Evolutionary conservation across 164 flowering plant genomes (phyloP).

Genomic region (Vitis rotundifolia): DNA sequence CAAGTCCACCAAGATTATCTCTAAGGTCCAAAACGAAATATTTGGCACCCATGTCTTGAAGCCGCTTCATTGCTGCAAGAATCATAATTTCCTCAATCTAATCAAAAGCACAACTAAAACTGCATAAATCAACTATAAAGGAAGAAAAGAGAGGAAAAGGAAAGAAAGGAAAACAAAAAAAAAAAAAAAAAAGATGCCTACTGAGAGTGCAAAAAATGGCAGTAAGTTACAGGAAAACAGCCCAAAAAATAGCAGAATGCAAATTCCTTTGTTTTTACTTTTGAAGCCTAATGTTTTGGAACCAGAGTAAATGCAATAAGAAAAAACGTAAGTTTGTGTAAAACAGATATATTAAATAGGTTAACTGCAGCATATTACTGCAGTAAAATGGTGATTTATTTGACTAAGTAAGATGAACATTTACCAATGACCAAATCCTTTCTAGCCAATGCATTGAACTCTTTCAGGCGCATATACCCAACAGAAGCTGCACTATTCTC

Average conservation of each 20-base stretch:
- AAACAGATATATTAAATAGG: background rate
- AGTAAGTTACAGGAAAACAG: no score
- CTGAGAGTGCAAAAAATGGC: no score
- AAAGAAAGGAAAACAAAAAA: background rate
- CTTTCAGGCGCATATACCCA: conserved; percentile 90
- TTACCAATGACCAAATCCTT: conserved; percentile 88
- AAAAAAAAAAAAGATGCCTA: background rate
- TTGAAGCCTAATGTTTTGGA: background rate
- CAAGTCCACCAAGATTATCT: conserved; percentile 95
- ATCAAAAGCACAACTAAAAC: background rate
- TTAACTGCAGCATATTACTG: background rate
- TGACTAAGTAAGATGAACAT: conserved; percentile 5
- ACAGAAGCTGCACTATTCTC: conserved; percentile 62
- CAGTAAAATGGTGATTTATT: background rate
- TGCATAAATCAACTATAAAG: background rate
- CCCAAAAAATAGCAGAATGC: background rate
- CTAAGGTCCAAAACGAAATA: conserved; percentile 87
- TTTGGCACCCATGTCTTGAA: conserved; percentile 84
- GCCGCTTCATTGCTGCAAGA: conserved; percentile 86
- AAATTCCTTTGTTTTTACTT: background rate
- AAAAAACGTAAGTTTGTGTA: no score
- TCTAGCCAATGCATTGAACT: conserved; percentile 97
- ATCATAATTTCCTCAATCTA: conserved; percentile 4
- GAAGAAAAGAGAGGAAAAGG: background rate
- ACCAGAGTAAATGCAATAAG: background rate